A percentile compares a stretch with the other conserved stretches of the same genome.
Evolutionary conservation across 2,329 filamentous ascomycete species (phyloP).

Genomic region (Aspergillus ochraceoroseus): DNA sequence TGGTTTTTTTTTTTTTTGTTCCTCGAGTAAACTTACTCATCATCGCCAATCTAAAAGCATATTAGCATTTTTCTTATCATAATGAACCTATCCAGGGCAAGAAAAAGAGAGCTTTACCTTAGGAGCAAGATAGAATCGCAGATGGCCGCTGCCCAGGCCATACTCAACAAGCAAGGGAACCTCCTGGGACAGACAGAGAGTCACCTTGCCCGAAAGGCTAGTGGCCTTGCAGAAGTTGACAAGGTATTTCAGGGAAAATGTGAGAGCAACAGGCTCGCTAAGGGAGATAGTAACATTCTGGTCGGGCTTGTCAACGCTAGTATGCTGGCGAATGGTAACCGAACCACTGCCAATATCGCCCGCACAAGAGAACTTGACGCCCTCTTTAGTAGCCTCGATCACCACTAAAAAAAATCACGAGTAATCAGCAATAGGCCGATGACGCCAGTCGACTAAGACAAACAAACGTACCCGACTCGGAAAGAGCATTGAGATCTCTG

Average conservation of each 20-base stretch:
- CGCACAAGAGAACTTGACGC: slow-evolving; percentile 87
- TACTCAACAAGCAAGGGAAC: slow-evolving; percentile 96
- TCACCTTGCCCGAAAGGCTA: slow-evolving; percentile 73
- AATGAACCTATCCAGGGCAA: background rate
- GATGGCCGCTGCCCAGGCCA: slow-evolving; percentile 72
- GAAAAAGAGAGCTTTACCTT: slow-evolving; percentile 61
- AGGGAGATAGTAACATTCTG: slow-evolving; percentile 84
- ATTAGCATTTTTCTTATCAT: background rate
- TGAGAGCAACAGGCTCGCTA: slow-evolving; percentile 85
- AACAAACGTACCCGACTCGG: slow-evolving; percentile 74
- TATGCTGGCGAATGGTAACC: slow-evolving; percentile 84
- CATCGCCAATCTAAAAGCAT: slow-evolving; percentile 57
- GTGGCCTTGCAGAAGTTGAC: slow-evolving; percentile 99
- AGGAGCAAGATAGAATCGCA: slow-evolving; percentile 95
- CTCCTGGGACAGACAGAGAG: slow-evolving; percentile 90
- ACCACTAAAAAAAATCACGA: slow-evolving; percentile 56
- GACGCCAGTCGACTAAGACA: background rate
- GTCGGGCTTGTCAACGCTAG: slow-evolving; percentile 81
- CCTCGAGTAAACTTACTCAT: slow-evolving; percentile 39
- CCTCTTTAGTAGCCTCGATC: slow-evolving; percentile 95
- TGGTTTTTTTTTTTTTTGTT: slow-evolving; percentile 18
- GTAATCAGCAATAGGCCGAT: slow-evolving; percentile 13
- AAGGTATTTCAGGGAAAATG: slow-evolving; percentile 98
- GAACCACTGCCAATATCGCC: slow-evolving; percentile 96
- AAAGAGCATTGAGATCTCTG: slow-evolving; percentile 83